These are phyloP conservation scores for Ceratocystis destructans DNA, from an alignment of 2,329 filamentous ascomycete genomes.

Conservation along the genomic window DNA sequence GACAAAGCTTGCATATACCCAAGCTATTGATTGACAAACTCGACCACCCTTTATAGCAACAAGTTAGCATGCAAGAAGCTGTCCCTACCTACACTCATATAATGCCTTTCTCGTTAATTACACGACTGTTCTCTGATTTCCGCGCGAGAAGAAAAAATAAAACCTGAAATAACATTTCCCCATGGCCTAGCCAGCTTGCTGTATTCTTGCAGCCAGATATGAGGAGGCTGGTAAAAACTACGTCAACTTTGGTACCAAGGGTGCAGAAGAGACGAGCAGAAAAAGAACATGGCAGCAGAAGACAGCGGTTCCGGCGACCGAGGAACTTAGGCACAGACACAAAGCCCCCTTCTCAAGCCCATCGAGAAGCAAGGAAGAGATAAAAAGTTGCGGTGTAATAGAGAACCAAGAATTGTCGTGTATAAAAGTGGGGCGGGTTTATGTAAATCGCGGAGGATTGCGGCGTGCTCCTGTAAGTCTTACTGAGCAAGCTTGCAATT, in stretches of 20 bases:
- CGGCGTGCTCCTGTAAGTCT: neutral
- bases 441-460: neutral
- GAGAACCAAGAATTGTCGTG: neutral
- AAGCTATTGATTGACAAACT: neutral
- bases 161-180: neutral
- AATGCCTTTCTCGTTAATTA: too few relatives aligned
- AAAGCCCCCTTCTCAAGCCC: neutral
- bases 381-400: neutral
- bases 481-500: neutral
- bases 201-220: neutral
- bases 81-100: too few relatives aligned
- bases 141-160: neutral
- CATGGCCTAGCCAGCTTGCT: neutral
- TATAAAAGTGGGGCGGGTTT: constrained; percentile 1
- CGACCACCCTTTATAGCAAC: too few relatives aligned
- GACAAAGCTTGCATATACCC: neutral
- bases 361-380: neutral
- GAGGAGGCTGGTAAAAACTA: neutral
- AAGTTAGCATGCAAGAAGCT: too few relatives aligned
- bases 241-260: neutral
- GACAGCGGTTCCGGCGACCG: neutral
- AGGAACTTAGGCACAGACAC: neutral
- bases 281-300: neutral
- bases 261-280: neutral
- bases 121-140: too few relatives aligned